phyloP scores from a whole-genome alignment of 805 yeast species.

The Pichia phayaonensis region DNA sequence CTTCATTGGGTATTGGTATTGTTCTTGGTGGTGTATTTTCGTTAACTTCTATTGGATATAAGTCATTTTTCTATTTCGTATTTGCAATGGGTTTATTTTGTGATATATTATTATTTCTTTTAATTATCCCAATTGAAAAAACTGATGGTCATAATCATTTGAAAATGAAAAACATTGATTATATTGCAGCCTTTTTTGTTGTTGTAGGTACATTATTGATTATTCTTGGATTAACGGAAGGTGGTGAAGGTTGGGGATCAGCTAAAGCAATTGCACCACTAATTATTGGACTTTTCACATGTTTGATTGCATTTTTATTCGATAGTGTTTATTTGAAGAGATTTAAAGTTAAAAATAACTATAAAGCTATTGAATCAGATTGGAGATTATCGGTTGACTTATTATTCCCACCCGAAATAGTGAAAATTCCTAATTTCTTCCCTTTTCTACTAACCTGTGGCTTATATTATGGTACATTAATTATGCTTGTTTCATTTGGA shows the following conservation, averaged over 20 bases:
- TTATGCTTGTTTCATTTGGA: slow-evolving; percentile 4
- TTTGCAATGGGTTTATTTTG: slow-evolving; percentile 25
- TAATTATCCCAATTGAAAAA: slow-evolving; percentile 24
- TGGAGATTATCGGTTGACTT: slow-evolving; percentile 16
- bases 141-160: slow-evolving; percentile 20
- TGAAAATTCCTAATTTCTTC: slow-evolving; percentile 17
- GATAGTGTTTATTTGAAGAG: slow-evolving; percentile 23
- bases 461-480: slow-evolving; percentile 6
- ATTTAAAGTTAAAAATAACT: slow-evolving; percentile 2
- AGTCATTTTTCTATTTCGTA: slow-evolving; percentile 31
- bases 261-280: slow-evolving; percentile 37
- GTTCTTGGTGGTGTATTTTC: slow-evolving; percentile 40
- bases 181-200: slow-evolving; percentile 27
- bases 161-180: slow-evolving; percentile 28
- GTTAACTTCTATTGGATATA: slow-evolving; percentile 30
- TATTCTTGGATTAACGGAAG: slow-evolving; percentile 39
- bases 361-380: neutral
- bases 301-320: slow-evolving; percentile 22
- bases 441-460: slow-evolving; percentile 9
- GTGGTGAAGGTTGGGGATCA: slow-evolving; percentile 35
- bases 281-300: slow-evolving; percentile 30
- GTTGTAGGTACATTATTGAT: slow-evolving; percentile 32
- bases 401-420: slow-evolving; percentile 18
- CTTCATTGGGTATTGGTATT: slow-evolving; percentile 34
- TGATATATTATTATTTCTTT: slow-evolving; percentile 15